Evolutionary conservation across 495 filamentous ascomycete genomes (phyloP).

Genomic region (Venustampulla echinocandica): DNA sequence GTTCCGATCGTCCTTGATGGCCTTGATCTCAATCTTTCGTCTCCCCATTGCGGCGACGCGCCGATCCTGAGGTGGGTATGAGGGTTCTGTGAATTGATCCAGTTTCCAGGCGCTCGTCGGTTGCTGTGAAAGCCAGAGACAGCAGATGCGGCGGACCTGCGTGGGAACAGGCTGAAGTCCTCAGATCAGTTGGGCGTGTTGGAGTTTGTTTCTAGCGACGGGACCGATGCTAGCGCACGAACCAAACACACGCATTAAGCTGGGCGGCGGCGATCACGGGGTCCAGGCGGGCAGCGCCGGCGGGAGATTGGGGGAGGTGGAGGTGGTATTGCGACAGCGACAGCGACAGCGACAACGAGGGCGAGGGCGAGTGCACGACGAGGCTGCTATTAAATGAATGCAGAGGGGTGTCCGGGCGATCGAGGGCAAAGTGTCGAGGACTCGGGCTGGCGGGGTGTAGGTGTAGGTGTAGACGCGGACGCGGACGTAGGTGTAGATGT

Average conservation of each 20-base stretch:
- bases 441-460: background rate
- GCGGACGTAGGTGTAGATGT: background rate
- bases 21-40: constrained; percentile 95
- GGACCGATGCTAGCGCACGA: constrained; percentile 5
- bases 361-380: background rate
- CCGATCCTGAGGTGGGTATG: constrained; percentile 18
- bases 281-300: too few species aligned
- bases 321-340: too few species aligned
- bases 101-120: too few species aligned
- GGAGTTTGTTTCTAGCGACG: background rate
- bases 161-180: constrained; percentile 8
- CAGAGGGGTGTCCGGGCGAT: background rate
- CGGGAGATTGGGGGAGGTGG: too few species aligned
- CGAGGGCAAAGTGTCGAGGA: background rate
- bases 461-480: background rate
- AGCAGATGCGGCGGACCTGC: background rate
- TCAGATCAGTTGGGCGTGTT: background rate
- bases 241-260: constrained; percentile 1
- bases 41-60: constrained; percentile 44
- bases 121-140: too few species aligned
- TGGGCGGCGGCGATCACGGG: background rate
- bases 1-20: constrained; percentile 98
- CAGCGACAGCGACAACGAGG: background rate
- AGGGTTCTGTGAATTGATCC: constrained; percentile 21
- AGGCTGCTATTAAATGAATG: background rate